Percentiles rank a stretch among this genome's conserved stretches.
Evolutionary conservation across 2,329 filamentous ascomycete species (phyloP).

Genomic region (Graphilbum fragrans): DNA sequence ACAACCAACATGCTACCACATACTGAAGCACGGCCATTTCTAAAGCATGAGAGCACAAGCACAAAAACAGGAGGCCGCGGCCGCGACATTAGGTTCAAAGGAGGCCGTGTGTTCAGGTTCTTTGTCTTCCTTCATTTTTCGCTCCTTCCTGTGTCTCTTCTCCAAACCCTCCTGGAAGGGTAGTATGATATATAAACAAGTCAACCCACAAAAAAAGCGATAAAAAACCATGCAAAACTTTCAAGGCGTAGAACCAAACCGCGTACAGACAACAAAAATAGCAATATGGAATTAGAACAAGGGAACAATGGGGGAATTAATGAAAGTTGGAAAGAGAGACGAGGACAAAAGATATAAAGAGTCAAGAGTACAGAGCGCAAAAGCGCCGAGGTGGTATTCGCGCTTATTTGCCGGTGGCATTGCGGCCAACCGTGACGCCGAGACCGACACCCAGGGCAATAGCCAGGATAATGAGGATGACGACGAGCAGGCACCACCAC

Average conservation of each 20-base stretch:
- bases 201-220: not conserved
- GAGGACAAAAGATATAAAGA: not conserved
- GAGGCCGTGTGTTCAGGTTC: too few species aligned
- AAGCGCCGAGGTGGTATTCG: not conserved
- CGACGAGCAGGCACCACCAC: slow-evolving; percentile 64
- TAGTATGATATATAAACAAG: too few species aligned
- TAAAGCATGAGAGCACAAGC: too few species aligned
- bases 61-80: too few species aligned
- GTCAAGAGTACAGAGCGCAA: not conserved
- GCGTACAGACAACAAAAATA: not conserved
- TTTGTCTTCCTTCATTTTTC: too few species aligned
- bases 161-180: too few species aligned
- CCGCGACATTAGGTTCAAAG: too few species aligned
- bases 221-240: not conserved
- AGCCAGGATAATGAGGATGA: slow-evolving; percentile 43
- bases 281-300: not conserved
- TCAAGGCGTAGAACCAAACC: not conserved
- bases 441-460: slow-evolving; percentile 43
- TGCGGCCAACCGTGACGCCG: slow-evolving; percentile 28
- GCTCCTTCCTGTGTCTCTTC: too few species aligned
- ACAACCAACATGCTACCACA: too few species aligned
- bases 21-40: too few species aligned
- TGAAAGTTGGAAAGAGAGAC: not conserved
- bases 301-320: not conserved
- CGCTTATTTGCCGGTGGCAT: not conserved